Base-by-base conservation (phyloP, 2,329 filamentous ascomycete genomes). In the Penicillium vulpinum region DNA sequence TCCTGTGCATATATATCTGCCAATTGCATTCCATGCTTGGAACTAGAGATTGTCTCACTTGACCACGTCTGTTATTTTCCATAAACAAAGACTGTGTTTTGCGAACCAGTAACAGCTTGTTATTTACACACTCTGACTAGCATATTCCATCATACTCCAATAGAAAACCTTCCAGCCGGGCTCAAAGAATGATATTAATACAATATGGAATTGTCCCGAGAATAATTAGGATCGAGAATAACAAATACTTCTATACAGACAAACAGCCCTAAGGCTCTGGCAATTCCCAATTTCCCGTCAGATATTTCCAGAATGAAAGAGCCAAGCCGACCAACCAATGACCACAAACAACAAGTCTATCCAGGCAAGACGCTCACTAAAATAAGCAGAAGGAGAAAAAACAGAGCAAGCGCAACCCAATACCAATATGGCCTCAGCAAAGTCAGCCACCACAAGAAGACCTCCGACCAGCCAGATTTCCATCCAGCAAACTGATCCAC, bases 1-100 rank as follows among this genome's bases (percentile, higher is more conserved):
- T 33, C 26, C 28, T 50, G 57, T 39, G 35, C 44, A 46, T 56
- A 50, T 36, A 45, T 56, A 35, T 56, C 18, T 55, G 24, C 44
- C 39, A 26, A 11, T 22, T n/a, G n/a, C 18, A 38, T 18, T n/a
- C 16, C 10, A 31, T 22, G 5, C 13, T 26, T 33, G 51, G 13
- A 33, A 36, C 15, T 15, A 22, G 24, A 39, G 16, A 21, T 51
- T 29, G 39, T 21, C 28, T 22, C 7, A 3, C 13, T 41, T 38
- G 46, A 18, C 31, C 3, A 11, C 26, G 43, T 33, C 28, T 33
- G 22, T 33, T 46, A n/a, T n/a, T 2, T 33, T 24, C 9, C 15
- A 31, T 21, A 29, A 45, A 6, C 21, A 46, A 44, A 22, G 15
- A 44, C 11, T n/a, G 18, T 13, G 18, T 15, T 16, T 26, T 24